phyloP scores from a whole-genome alignment of 805 yeast species.

The Debaryomyces prosopidis region DNA sequence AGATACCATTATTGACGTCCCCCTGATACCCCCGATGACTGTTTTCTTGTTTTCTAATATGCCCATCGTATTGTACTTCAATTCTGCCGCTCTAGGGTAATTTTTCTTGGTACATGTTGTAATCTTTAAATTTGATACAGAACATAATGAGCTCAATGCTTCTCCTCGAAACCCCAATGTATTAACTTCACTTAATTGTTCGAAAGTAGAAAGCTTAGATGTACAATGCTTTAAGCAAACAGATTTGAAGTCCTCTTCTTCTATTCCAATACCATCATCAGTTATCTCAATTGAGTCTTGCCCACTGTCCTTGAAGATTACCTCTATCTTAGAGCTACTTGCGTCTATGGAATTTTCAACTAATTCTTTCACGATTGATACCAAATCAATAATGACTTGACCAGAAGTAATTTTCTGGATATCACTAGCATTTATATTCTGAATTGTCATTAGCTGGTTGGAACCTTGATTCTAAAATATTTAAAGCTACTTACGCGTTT shows the following conservation, averaged over 20 bases:
- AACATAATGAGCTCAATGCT: constrained; percentile 71
- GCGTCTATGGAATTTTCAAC: constrained; percentile 90
- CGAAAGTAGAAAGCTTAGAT: constrained; percentile 59
- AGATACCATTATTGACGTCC: constrained; percentile 64
- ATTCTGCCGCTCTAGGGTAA: constrained; percentile 57
- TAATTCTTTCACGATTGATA: constrained; percentile 79
- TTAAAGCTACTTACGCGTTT: too few species aligned
- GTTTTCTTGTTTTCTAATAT: constrained; percentile 31
- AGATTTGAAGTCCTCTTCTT: constrained; percentile 47
- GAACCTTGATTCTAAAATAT: too few species aligned
- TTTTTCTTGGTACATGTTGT: constrained; percentile 47
- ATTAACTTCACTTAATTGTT: constrained; percentile 48
- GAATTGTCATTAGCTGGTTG: constrained; percentile 16
- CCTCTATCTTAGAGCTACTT: constrained; percentile 61
- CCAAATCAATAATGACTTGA: constrained; percentile 82
- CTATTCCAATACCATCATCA: constrained; percentile 72
- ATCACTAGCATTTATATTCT: constrained; percentile 43
- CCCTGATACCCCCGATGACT: constrained; percentile 56
- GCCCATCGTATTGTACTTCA: constrained; percentile 62
- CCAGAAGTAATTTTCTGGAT: constrained; percentile 84
- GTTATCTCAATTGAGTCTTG: constrained; percentile 63
- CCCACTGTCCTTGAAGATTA: constrained; percentile 71
- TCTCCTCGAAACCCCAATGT: constrained; percentile 83
- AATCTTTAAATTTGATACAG: constrained; percentile 50
- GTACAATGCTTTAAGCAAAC: constrained; percentile 67